Conservation (phyloP, 2,329 filamentous ascomycete species). For the Nemania sp. region DNA sequence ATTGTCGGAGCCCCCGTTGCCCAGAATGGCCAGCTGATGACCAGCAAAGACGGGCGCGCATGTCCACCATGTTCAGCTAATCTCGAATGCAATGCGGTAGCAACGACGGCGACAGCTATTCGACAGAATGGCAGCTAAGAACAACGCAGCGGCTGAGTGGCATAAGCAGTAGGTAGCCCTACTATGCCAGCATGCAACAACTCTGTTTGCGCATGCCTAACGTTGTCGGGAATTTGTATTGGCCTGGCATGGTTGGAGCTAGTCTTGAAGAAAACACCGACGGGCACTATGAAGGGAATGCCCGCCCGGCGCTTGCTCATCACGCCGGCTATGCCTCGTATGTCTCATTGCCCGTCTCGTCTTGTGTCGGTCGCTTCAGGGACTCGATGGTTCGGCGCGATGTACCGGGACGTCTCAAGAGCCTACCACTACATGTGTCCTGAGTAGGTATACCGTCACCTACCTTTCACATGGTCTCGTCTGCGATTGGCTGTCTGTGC, state of each 20-base stretch:
- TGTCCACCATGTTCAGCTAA: neutral
- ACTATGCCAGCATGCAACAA: slow-evolving; percentile 3
- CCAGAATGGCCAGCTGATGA: neutral
- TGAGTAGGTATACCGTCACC: slow-evolving; percentile 8
- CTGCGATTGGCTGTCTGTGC: too few species aligned
- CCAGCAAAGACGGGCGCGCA: too few species aligned
- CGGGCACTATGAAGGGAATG: neutral
- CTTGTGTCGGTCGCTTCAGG: slow-evolving; percentile 10
- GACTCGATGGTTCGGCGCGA: slow-evolving; percentile 4
- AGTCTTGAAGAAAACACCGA: slow-evolving; percentile 21
- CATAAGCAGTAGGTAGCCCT: neutral
- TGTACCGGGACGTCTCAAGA: neutral
- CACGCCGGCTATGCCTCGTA: slow-evolving; percentile 8
- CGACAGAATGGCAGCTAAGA: neutral
- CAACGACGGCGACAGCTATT: neutral
- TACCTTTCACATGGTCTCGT: neutral
- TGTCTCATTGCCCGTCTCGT: slow-evolving; percentile 18
- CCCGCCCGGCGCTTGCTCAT: slow-evolving; percentile 3
- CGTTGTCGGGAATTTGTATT: neutral
- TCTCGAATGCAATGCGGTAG: neutral
- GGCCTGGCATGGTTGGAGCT: neutral
- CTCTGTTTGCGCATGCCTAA: neutral
- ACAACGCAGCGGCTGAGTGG: slow-evolving; percentile 8
- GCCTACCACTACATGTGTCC: neutral
- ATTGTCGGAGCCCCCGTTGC: too few species aligned